Evolutionary conservation across 805 yeast species (phyloP), one percentile per base, ranked within the genome.

Genomic region (Spathaspora passalidarum): DNA sequence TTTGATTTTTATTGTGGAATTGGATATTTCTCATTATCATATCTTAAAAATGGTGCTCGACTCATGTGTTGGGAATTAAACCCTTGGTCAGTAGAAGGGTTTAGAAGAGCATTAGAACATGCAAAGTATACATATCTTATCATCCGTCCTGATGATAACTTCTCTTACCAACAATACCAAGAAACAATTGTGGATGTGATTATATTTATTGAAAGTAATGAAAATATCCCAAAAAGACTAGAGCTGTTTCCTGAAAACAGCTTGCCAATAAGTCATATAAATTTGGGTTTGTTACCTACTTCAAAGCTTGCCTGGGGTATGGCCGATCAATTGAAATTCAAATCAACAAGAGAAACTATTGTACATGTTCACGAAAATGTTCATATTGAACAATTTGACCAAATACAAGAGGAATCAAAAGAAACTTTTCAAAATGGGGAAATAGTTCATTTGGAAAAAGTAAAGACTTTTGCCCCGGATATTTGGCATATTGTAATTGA

Each of bases 391-490:
- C 75, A 73, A 0, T 57, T 86, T 4, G 66, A 61, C 0, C 25
- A 44, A 1, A 68, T 67, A 2, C 37, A 38, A 2, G 4, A 17
- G 2, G 42, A 42, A 13, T 55, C 70, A 23, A 44, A 38, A 21
- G 49, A 14, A 8, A n/a, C 17, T 2, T 25, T 37, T 5, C 13
- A 43, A 4, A 26, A 37, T 5, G 51, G 57, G 1, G 45, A 39
- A 5, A 63, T 62, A 9, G 8, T 55, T 1, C 82, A 79, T 49
- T 49, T 83, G 8, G 88, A 86, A 50, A 77, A 69, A 52, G 86
- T 89, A 45, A 89, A 88, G 65, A 86, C 92, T 0, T 88, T 82
- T 72, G 95, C 96, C 0, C 96, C 96, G 0, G 92, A 85, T 41
- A 81, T 89, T 1, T 84, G 87, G 84, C 96, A 88, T 54, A 67